A percentile compares a stretch with the other conserved stretches of the same genome.
Conservation (phyloP, 23 red algal species). For the Pyropia yezoensis region DNA sequence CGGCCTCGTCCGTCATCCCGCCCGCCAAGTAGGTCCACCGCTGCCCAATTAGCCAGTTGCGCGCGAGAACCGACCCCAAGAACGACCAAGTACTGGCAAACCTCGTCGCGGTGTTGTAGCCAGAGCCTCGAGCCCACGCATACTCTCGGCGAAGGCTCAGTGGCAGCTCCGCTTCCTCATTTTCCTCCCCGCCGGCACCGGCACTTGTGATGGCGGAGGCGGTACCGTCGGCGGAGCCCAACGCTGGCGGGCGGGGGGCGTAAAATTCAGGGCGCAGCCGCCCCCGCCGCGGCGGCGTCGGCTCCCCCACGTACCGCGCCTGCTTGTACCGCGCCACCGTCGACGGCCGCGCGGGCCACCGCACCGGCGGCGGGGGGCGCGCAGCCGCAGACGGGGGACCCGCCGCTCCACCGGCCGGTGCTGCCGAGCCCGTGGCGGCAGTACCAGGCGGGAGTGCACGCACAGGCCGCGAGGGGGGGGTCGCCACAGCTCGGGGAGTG, state of each 20-base stretch:
- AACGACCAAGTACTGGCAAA: slow-evolving; percentile 38
- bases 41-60: slow-evolving; percentile 35
- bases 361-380: no score
- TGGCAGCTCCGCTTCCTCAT: no score
- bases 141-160: not conserved
- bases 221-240: not conserved
- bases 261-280: slow-evolving; percentile 34
- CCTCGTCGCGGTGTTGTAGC: slow-evolving; percentile 28
- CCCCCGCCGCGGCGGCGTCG: slow-evolving; percentile 11
- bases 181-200: not conserved
- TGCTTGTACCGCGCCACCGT: no score
- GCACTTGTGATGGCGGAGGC: slow-evolving; percentile 10
- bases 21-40: slow-evolving; percentile 23
- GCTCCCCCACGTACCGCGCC: slow-evolving; percentile 24
- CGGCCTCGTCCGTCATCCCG: slow-evolving; percentile 9
- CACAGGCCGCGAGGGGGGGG: no score
- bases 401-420: no score
- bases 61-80: slow-evolving; percentile 13
- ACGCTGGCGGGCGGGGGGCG: slow-evolving; percentile 4
- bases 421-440: no score
- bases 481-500: no score
- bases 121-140: slow-evolving; percentile 24
- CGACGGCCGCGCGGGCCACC: no score
- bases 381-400: no score
- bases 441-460: no score